Evolutionary conservation across 306 rosid species (phyloP), one percentile per base, ranked within the genome.

Genomic region (Sicyos baderoa): DNA sequence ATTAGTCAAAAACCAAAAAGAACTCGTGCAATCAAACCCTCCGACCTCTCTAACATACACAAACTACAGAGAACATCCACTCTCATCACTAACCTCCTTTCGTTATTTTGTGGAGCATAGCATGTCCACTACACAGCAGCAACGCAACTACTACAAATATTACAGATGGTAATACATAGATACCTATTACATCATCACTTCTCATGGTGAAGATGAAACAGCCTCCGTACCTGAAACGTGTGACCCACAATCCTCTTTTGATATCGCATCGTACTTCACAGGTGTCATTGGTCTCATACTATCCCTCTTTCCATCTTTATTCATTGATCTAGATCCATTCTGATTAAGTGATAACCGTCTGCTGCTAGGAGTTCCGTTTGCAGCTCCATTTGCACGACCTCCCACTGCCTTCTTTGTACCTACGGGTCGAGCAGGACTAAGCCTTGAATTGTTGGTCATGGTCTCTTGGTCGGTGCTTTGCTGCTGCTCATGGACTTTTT

Each of bases 321-420:
- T 59, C 68, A 72, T 68, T 32, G 98, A 89, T 74, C 88, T 81
- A 80, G 83, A 72, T 81, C 98, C 97, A 65, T 89, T 93, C 72
- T 89, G 98, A 72, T 89, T 92, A 25, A 93, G 97, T 2, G 98
- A 93, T 35, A 93, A 80, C 73, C 98, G 83, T 77, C 98, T 29
- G 65, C 65, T 79, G 83, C 66, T 84, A 29, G 96, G 97, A 57
- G 94, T 83, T 61, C 97, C 98, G 25, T 89, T 93, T 69, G 94
- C 82, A 37, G 92, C 90, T 18, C 92, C 96, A 40, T 89, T 89
- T 22, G 80, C 56, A 21, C 98, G 98, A 60, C 97, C 82, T 22
- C 94, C 96, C 7, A 56, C 87, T 73, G 76, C 85, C 91, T 90
- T 91, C 91, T 86, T 86, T 63, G 86, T 84, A 27, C 88, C 82